Evolutionary conservation across 2,329 filamentous ascomycete genomes (phyloP), one percentile per base, ranked within the genome.

Genomic region (Cladosporium colombiae): DNA sequence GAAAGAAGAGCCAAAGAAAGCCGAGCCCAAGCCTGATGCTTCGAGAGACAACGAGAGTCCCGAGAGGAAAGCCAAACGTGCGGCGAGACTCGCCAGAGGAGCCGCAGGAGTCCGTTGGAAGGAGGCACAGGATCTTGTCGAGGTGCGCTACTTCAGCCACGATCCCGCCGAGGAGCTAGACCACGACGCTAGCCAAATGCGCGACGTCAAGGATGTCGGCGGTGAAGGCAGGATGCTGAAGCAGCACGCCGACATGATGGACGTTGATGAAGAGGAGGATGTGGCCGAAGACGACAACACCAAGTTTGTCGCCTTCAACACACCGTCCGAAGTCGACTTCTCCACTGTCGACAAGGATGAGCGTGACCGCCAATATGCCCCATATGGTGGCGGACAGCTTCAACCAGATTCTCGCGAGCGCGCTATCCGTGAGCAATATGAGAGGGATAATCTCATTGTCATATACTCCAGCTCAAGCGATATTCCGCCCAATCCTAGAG

Each of bases 81-180:
- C 92, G 5, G 86, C 90, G 40, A 93, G 92, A 72, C 90, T 93
- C 74, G 84, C 86, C 66, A 85, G 91, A 58, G 85, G 89, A 40
- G 87, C 89, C 68, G 80, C 93, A 25, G 85, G 88, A 14, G 91
- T 94, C 6, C 84, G 80, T 7, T 94, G 90, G 83, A 91, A 89
- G 73, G 83, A 87, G 0, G 90, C 89, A 59, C 80, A 84, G 21
- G 85, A 87, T 33, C 82, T 94, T 33, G 88, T 88, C 1, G 81
- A 91, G 70, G 81, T 92, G 64, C 85, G 86, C 68, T 80, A 88
- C 59, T 93, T 93, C 78, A 86, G 88, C 64, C 90, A 91, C 71
- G 89, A 92, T 68, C 87, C 86, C 1, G 84, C 85, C 1, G 90
- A 93, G 74, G 89, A 92, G 70, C 83, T 88, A 65, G 89, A 88